Percentiles rank a stretch among this genome's conserved stretches.
phyloP scores from a whole-genome alignment of 1,284 basidiomycete genomes.

The Papiliotrema terrestris region DNA sequence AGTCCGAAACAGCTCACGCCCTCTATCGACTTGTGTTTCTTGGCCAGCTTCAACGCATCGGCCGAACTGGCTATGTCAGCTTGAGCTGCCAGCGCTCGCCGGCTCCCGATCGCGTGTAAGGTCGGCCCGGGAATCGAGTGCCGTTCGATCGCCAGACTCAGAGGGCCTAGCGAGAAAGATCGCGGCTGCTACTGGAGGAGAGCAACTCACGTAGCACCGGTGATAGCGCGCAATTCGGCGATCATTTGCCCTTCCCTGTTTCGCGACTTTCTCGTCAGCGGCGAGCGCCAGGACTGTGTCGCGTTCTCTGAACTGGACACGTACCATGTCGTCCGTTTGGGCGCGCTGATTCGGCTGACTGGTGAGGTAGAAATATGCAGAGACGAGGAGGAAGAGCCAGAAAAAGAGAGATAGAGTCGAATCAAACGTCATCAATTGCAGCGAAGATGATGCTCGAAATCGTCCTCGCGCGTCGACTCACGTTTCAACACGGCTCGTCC shows the following conservation, averaged over 20 bases:
- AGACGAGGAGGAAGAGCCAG: not conserved
- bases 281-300: no score
- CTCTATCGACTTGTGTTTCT: slow-evolving; percentile 45
- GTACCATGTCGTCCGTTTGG: no score
- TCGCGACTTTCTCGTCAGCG: slow-evolving; percentile 1
- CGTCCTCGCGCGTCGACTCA: no score
- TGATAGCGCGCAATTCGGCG: slow-evolving; percentile 38
- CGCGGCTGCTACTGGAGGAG: no score
- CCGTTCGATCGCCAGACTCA: not conserved
- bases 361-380: not conserved
- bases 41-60: slow-evolving; percentile 41
- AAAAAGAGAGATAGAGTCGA: not conserved
- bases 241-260: slow-evolving; percentile 15
- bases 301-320: no score
- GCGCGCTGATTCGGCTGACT: no score
- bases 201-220: slow-evolving; percentile 38
- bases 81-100: not conserved
- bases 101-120: no score
- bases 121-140: no score
- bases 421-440: not conserved
- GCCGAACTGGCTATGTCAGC: slow-evolving; percentile 18
- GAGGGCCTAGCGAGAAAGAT: not conserved
- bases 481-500: no score
- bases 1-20: slow-evolving; percentile 20
- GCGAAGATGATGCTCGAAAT: not conserved